These are phyloP conservation scores for Escovopsis weberi DNA, from an alignment of 2,329 filamentous ascomycete genomes.

Conservation along the genomic window DNA sequence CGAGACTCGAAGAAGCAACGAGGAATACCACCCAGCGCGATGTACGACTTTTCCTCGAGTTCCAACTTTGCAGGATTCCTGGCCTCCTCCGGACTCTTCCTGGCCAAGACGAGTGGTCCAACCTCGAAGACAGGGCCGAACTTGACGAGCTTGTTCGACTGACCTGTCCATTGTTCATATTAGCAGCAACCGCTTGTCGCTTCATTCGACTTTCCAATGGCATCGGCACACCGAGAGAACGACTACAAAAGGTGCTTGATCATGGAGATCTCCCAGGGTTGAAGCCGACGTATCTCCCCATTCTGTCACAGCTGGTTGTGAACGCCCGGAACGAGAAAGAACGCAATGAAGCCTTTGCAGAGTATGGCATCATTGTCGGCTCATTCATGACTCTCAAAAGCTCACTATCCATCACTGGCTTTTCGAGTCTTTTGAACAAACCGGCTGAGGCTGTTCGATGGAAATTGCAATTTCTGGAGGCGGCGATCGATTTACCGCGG, in stretches of 20 bases:
- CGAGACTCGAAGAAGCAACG: not conserved
- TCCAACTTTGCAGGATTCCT: slow-evolving; percentile 1
- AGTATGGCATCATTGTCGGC: slow-evolving; percentile 17
- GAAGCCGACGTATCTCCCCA: slow-evolving; percentile 8
- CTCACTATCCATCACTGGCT: too few species aligned
- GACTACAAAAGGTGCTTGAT: slow-evolving; percentile 11
- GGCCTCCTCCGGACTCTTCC: not conserved
- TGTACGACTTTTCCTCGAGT: slow-evolving; percentile 9
- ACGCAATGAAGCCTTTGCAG: slow-evolving; percentile 4
- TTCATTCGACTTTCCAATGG: slow-evolving; percentile 9
- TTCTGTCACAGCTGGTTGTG: slow-evolving; percentile 6
- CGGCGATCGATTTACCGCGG: too few species aligned
- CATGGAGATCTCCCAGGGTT: slow-evolving; percentile 1
- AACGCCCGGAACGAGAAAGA: not conserved
- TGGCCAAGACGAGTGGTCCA: not conserved
- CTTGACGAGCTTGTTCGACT: slow-evolving; percentile 4
- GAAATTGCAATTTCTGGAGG: too few species aligned
- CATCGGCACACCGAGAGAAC: slow-evolving; percentile 7
- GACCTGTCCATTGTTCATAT: slow-evolving; percentile 9
- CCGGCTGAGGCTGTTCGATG: too few species aligned
- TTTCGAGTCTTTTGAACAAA: too few species aligned
- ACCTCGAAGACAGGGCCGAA: not conserved
- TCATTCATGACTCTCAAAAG: slow-evolving; percentile 12
- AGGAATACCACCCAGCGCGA: slow-evolving; percentile 10
- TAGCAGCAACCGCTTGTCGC: slow-evolving; percentile 8